phyloP scores from a whole-genome alignment of 192 early-diverging fungal species.

The Coemansia sp. region DNA sequence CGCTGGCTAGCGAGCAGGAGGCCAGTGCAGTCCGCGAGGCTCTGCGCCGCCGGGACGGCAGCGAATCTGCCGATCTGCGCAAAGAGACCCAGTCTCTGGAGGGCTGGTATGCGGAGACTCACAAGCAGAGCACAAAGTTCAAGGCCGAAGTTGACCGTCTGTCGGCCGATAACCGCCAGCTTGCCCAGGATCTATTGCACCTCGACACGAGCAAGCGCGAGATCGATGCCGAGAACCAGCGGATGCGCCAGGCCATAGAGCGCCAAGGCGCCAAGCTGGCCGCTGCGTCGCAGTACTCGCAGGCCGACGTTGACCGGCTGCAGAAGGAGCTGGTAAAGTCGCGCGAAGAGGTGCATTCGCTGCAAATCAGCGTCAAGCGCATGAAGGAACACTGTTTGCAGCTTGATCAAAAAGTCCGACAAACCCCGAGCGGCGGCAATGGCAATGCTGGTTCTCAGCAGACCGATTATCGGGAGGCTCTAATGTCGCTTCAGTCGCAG shows the following conservation, averaged over 20 bases:
- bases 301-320: conserved; percentile 40
- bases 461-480: conserved; percentile 56
- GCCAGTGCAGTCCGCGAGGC: conserved; percentile 35
- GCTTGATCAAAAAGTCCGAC: conserved; percentile 32
- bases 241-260: conserved; percentile 24
- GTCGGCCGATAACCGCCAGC: conserved; percentile 56
- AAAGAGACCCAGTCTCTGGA: conserved; percentile 44
- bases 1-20: conserved; percentile 40
- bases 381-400: conserved; percentile 49
- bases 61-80: conserved; percentile 45
- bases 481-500: conserved; percentile 56
- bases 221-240: conserved; percentile 27
- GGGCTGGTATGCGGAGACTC: conserved; percentile 49
- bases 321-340: conserved; percentile 50
- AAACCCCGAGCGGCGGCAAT: conserved; percentile 17
- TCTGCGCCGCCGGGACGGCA: conserved; percentile 33
- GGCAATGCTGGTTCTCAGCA: conserved; percentile 1
- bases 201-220: conserved; percentile 35
- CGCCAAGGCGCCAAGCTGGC: conserved; percentile 25
- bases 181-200: conserved; percentile 25
- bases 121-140: conserved; percentile 36
- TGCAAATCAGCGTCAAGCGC: conserved; percentile 44
- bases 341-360: conserved; percentile 41
- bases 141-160: conserved; percentile 38
- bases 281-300: conserved; percentile 23